A percentile compares a stretch with the other conserved stretches of the same genome.
Evolutionary conservation across 495 filamentous ascomycete genomes (phyloP).

Genomic region (Aspergillus biplanus): DNA sequence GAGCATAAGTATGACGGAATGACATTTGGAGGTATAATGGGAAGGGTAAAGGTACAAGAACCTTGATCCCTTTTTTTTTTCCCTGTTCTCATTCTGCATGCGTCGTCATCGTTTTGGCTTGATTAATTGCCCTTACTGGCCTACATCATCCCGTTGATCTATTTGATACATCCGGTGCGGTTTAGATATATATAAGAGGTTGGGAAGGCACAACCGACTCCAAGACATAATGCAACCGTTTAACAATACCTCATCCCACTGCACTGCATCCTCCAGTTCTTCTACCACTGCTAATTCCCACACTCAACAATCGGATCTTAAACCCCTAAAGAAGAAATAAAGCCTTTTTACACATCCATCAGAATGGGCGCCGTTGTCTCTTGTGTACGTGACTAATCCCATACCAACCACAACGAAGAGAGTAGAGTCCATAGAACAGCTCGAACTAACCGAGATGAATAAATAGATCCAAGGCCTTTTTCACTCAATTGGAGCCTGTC

Average conservation of each 20-base stretch:
- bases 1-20: conserved; percentile 10
- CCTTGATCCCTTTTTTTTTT: neutral
- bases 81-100: neutral
- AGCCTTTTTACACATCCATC: conserved; percentile 26
- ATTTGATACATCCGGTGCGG: neutral
- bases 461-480: conserved; percentile 75
- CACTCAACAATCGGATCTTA: conserved; percentile 9
- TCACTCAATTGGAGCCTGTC: conserved; percentile 78
- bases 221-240: conserved; percentile 37
- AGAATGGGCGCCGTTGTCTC: conserved; percentile 96
- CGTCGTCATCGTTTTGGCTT: neutral
- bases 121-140: neutral
- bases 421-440: neutral
- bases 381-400: conserved; percentile 69
- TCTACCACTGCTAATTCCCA: conserved; percentile 9
- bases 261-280: conserved; percentile 38
- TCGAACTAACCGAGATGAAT: conserved; percentile 25
- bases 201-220: neutral
- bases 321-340: conserved; percentile 21
- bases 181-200: neutral
- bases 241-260: conserved; percentile 36
- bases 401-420: conserved; percentile 1
- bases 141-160: neutral
- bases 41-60: conserved; percentile 2
- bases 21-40: neutral